Base-by-base conservation (phyloP, 345 rosid species). In the Eutrema japonicum region DNA sequence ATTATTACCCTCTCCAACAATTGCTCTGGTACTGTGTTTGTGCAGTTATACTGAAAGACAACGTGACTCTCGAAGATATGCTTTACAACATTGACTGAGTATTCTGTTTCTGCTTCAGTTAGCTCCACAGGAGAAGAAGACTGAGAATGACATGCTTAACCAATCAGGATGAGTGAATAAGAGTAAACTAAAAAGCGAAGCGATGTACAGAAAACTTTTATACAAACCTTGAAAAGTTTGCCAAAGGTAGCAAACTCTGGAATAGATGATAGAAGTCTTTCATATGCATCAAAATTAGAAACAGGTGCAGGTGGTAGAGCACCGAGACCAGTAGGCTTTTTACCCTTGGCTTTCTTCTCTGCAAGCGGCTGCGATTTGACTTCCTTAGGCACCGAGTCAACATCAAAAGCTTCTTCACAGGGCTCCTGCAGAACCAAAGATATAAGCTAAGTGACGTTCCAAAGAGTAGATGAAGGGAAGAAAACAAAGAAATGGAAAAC, bases 21-120 rank as follows among this genome's bases (percentile, higher is more conserved):
- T 59, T 90, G 96, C 80, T 95, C 98, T 6, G 96, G 96, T 64
- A 95, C 86, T 18, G 99, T 95, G 76, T 95, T 92, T 64, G 92
- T 92, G 85, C 98, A 92, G 85, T 92, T 92, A 79, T 88, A 95
- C 86, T 95, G 99, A 79, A 95, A 87, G 79, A 95, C 91, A 36
- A 92, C 86, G 76, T 92, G 96, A 32, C 85, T 79, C 72, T 88
- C 96, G 71, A 85, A 95, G 22, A 95, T 87, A 82, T 95, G 99
- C 76, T 95, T 92, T 58, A 92, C 90, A 77, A 82, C 98, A 83
- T 90, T 92, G 72, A 95, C 99, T 1, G 96, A 86, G 62, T 95
- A 95, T 75, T 95, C 99, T 41, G 99, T 95, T 79, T 90, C 99
- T 54, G 96, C 92, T 87, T 95, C 99, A 32, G 99, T 92, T 68